Evolutionary conservation across 2,329 filamentous ascomycete species (phyloP).

Genomic region (Trichoderma gracile): DNA sequence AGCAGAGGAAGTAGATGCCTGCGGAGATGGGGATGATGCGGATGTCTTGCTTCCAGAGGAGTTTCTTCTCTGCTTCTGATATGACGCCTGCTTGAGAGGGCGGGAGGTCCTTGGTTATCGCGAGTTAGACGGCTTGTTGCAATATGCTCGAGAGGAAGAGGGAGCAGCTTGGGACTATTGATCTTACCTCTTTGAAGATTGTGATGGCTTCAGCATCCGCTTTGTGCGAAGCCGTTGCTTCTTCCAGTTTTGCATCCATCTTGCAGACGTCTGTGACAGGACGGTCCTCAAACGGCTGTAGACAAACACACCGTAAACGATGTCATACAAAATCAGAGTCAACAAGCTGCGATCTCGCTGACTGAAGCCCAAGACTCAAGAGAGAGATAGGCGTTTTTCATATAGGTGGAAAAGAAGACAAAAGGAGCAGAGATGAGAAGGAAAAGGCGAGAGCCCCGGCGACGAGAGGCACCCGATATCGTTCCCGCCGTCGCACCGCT

Average conservation of each 20-base stretch:
- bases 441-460: neutral
- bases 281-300: too few species aligned
- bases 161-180: too few species aligned
- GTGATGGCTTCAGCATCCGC: conserved; percentile 10
- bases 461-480: neutral
- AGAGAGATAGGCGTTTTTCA: neutral
- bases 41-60: conserved; percentile 61
- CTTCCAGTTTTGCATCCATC: conserved; percentile 25
- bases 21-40: conserved; percentile 65
- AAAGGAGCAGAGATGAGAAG: neutral
- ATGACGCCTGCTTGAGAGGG: conserved; percentile 29
- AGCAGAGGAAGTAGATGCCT: conserved; percentile 66
- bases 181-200: conserved; percentile 21
- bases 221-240: neutral
- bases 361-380: neutral
- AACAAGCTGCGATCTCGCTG: too few species aligned
- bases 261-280: neutral
- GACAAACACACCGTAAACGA: too few species aligned
- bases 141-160: neutral
- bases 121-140: neutral
- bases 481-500: neutral
- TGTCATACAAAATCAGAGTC: too few species aligned
- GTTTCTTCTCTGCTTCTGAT: conserved; percentile 39
- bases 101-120: conserved; percentile 4
- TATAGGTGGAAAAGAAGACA: neutral